phyloP scores from a whole-genome alignment of 2,329 filamentous ascomycete genomes.

The Alternaria hordeiaustralica region DNA sequence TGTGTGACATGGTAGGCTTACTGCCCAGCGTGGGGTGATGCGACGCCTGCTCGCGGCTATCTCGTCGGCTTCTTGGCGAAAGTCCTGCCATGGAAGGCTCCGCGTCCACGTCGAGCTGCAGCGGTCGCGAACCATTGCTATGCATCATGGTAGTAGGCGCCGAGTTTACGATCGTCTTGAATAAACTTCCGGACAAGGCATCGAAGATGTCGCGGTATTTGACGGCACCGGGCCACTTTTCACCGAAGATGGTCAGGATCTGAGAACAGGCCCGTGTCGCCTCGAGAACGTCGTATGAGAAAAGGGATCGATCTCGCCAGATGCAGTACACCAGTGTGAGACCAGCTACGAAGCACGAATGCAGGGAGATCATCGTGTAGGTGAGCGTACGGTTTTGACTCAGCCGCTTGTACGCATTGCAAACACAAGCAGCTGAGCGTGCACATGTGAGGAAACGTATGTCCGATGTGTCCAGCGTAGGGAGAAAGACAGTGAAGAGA shows the following conservation, averaged over 20 bases:
- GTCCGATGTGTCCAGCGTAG: slow-evolving; percentile 24
- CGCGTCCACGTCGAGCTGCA: slow-evolving; percentile 8
- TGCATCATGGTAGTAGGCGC: not conserved
- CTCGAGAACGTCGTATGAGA: slow-evolving; percentile 34
- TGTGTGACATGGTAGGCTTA: slow-evolving; percentile 14
- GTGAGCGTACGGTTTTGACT: slow-evolving; percentile 34
- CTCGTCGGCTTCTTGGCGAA: not conserved
- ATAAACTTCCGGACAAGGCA: slow-evolving; percentile 26
- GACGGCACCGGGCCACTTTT: slow-evolving; percentile 36
- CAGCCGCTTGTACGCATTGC: slow-evolving; percentile 31
- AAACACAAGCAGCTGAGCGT: slow-evolving; percentile 31
- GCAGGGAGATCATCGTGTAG: slow-evolving; percentile 35
- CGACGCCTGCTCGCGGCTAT: not conserved
- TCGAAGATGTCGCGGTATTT: slow-evolving; percentile 41
- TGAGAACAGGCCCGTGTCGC: slow-evolving; percentile 34
- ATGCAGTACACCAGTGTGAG: slow-evolving; percentile 36
- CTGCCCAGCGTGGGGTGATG: not conserved
- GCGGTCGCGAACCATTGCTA: not conserved
- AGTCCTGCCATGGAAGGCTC: not conserved
- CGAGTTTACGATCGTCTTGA: slow-evolving; percentile 14
- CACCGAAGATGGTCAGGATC: slow-evolving; percentile 34
- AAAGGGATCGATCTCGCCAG: slow-evolving; percentile 32
- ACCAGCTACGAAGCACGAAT: slow-evolving; percentile 37
- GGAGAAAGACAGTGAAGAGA: slow-evolving; percentile 32
- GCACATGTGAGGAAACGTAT: slow-evolving; percentile 31